Conservation (phyloP, 306 rosid genomes). For the Cucumis cinereus region DNA sequence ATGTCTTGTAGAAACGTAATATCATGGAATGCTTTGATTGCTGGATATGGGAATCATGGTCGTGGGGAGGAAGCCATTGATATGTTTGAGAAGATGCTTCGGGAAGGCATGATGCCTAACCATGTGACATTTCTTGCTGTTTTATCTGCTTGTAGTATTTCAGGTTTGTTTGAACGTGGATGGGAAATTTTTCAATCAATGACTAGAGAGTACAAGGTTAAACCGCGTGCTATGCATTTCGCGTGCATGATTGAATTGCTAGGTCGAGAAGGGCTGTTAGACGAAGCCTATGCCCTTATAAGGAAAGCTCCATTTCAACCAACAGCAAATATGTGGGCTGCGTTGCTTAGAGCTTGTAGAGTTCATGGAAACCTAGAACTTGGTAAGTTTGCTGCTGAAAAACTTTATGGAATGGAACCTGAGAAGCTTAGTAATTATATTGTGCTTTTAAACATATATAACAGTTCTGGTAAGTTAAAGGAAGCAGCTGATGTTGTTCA, state of each 20-base stretch:
- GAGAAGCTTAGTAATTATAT: constrained; percentile 61
- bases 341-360: constrained; percentile 77
- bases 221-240: constrained; percentile 94
- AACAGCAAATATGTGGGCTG: constrained; percentile 83
- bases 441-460: constrained; percentile 60
- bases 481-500: constrained; percentile 79
- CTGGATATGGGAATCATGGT: constrained; percentile 80
- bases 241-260: constrained; percentile 82
- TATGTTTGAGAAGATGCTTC: constrained; percentile 68
- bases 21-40: constrained; percentile 85
- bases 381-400: constrained; percentile 66
- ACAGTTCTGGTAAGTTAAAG: constrained; percentile 43
- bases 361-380: constrained; percentile 57
- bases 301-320: constrained; percentile 57
- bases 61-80: constrained; percentile 59
- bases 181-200: constrained; percentile 69
- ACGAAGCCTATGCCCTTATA: constrained; percentile 59
- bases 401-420: constrained; percentile 72
- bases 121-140: constrained; percentile 81
- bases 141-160: constrained; percentile 72
- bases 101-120: constrained; percentile 49
- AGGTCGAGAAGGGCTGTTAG: constrained; percentile 64
- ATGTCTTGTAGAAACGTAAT: constrained; percentile 55
- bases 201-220: constrained; percentile 52
- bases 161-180: constrained; percentile 61